A percentile compares a stretch with the other conserved stretches of the same genome.
phyloP scores from a whole-genome alignment of 768 basidiomycete genomes.

The Collybiopsis luxurians region DNA sequence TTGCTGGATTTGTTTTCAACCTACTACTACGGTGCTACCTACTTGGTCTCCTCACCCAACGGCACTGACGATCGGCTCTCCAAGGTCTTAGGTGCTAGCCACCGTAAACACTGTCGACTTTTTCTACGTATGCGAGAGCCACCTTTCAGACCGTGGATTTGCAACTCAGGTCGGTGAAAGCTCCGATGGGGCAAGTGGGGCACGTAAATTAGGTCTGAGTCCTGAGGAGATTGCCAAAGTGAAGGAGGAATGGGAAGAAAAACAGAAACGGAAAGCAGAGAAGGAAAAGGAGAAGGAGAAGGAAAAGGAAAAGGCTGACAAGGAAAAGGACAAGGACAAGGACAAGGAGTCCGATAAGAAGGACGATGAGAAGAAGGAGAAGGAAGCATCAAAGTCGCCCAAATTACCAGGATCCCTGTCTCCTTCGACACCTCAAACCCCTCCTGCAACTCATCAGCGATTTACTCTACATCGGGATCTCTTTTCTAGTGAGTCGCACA shows the following conservation, averaged over 20 bases:
- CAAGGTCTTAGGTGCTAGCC: slow-evolving; percentile 42
- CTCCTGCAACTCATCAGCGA: slow-evolving; percentile 55
- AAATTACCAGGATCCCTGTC: slow-evolving; percentile 27
- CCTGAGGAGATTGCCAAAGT: slow-evolving; percentile 76
- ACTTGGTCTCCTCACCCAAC: background rate
- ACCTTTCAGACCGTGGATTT: slow-evolving; percentile 80
- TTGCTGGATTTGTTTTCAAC: slow-evolving; percentile 78
- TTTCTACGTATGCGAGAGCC: slow-evolving; percentile 78
- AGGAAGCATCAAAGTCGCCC: slow-evolving; percentile 25
- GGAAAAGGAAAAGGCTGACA: slow-evolving; percentile 35
- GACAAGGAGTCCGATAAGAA: slow-evolving; percentile 16
- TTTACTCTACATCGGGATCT: slow-evolving; percentile 83
- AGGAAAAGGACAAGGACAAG: slow-evolving; percentile 36
- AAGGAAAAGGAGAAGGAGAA: slow-evolving; percentile 46
- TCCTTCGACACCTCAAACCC: slow-evolving; percentile 30
- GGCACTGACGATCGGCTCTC: background rate
- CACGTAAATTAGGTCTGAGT: slow-evolving; percentile 41
- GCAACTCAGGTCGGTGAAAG: slow-evolving; percentile 47
- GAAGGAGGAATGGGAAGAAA: slow-evolving; percentile 79
- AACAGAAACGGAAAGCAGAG: slow-evolving; percentile 59
- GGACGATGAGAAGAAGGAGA: slow-evolving; percentile 18
- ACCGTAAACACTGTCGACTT: slow-evolving; percentile 84
- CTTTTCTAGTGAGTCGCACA: slow-evolving; percentile 49
- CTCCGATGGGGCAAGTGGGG: slow-evolving; percentile 27
- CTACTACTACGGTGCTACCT: slow-evolving; percentile 63